Evolutionary conservation across 2,329 filamentous ascomycete genomes (phyloP).

Genomic region (Lithohypha guttulata): DNA sequence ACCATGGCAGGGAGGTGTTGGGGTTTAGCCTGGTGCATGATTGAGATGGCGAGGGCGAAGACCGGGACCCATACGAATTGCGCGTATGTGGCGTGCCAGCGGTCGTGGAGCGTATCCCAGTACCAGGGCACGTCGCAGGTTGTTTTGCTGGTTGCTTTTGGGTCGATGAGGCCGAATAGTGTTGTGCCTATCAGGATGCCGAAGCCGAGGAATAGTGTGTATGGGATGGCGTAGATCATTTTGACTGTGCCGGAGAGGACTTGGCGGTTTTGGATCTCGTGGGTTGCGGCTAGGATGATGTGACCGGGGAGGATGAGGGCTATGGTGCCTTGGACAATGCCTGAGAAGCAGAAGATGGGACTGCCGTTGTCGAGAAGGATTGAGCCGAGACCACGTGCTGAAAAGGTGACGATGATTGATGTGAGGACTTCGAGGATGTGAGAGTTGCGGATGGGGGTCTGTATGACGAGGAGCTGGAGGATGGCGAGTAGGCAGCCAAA

Average conservation of each 20-base stretch:
- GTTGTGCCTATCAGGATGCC: constrained; percentile 58
- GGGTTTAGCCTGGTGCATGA: constrained; percentile 75
- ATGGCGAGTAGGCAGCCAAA: constrained; percentile 64
- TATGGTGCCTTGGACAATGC: constrained; percentile 59
- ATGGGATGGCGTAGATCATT: constrained; percentile 64
- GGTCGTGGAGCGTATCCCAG: constrained; percentile 2
- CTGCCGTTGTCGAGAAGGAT: constrained; percentile 39
- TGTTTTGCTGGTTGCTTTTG: constrained; percentile 2
- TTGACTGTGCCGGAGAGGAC: constrained; percentile 60
- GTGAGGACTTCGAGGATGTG: constrained; percentile 56
- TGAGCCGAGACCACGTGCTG: constrained; percentile 57
- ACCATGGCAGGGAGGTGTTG: constrained; percentile 68
- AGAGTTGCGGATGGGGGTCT: constrained; percentile 55
- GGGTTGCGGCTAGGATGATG: constrained; percentile 47
- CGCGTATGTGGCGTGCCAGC: constrained; percentile 19
- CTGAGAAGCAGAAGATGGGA: constrained; percentile 57
- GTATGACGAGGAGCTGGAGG: constrained; percentile 63
- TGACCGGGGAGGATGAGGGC: constrained; percentile 64
- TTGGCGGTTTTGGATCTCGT: constrained; percentile 60
- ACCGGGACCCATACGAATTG: constrained; percentile 49
- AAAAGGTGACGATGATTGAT: constrained; percentile 54
- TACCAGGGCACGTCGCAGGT: constrained; percentile 10
- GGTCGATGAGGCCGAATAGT: constrained; percentile 41
- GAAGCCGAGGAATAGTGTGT: constrained; percentile 61
- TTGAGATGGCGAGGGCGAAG: constrained; percentile 62